These are phyloP conservation scores for Acanthamoeba lenticulata DNA, from an alignment of 208 protist genomes.

Conservation along the genomic window DNA sequence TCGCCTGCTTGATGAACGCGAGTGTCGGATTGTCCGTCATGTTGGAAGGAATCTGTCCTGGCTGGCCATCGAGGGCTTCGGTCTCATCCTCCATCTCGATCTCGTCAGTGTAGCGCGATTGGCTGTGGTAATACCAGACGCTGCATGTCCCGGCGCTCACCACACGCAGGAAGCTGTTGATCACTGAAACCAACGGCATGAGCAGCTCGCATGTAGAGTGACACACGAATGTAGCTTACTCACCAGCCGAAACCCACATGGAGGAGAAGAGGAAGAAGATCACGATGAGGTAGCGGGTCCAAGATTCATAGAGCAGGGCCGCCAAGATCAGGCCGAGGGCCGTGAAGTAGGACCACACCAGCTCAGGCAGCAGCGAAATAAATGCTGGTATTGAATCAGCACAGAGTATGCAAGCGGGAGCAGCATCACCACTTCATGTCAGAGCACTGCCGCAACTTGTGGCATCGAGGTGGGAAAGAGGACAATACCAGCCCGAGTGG, in stretches of 20 bases:
- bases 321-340: not conserved
- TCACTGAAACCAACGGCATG: not conserved
- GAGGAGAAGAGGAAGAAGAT: not conserved
- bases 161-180: not conserved
- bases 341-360: not conserved
- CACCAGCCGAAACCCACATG: not conserved
- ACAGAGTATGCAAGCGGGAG: not conserved
- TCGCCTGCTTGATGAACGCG: not conserved
- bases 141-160: conserved; percentile 64
- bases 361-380: not conserved
- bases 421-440: not conserved
- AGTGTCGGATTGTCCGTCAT: not conserved
- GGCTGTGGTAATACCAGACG: conserved; percentile 51
- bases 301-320: not conserved
- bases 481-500: not conserved
- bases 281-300: not conserved
- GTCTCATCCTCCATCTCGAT: conserved; percentile 26
- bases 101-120: conserved; percentile 55
- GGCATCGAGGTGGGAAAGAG: not conserved
- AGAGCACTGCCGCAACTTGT: not conserved
- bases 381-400: not conserved
- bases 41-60: not conserved
- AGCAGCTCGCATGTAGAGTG: not conserved
- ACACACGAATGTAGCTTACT: not conserved
- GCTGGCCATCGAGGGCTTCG: not conserved